phyloP scores from a whole-genome alignment of 2,329 filamentous ascomycete species.

The Pseudogymnoascus sp. region DNA sequence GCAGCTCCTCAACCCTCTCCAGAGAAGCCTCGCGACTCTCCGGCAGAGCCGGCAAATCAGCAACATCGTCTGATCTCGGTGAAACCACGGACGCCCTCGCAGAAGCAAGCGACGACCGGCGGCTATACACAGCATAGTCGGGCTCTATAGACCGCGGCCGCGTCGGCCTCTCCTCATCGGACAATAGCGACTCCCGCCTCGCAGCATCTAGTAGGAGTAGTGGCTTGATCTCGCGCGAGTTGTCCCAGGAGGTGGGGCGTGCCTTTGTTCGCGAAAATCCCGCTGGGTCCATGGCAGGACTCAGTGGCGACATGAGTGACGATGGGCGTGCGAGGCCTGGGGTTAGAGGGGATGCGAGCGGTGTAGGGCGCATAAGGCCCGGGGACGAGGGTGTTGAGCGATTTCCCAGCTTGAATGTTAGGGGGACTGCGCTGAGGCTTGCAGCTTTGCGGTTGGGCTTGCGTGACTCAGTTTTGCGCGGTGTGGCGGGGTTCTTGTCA shows the following conservation, averaged over 20 bases:
- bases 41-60: conserved; percentile 38
- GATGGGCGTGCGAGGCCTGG: conserved; percentile 23
- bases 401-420: conserved; percentile 44
- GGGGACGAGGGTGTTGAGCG: conserved; percentile 37
- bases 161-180: conserved; percentile 25
- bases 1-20: conserved; percentile 26
- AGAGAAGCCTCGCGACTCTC: conserved; percentile 30
- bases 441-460: conserved; percentile 21
- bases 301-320: conserved; percentile 27
- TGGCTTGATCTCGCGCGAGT: conserved; percentile 66
- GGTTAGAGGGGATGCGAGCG: conserved; percentile 32
- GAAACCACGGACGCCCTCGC: background rate
- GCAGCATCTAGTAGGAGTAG: conserved; percentile 33
- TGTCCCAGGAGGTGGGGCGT: conserved; percentile 56
- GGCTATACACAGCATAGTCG: background rate
- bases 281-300: background rate
- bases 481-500: background rate
- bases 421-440: conserved; percentile 48
- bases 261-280: background rate
- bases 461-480: background rate
- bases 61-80: background rate
- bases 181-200: conserved; percentile 11
- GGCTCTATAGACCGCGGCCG: background rate
- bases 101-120: background rate
- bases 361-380: conserved; percentile 34